Conservation (phyloP, 2,329 filamentous ascomycete species). For the Clarireedia monteithiana region DNA sequence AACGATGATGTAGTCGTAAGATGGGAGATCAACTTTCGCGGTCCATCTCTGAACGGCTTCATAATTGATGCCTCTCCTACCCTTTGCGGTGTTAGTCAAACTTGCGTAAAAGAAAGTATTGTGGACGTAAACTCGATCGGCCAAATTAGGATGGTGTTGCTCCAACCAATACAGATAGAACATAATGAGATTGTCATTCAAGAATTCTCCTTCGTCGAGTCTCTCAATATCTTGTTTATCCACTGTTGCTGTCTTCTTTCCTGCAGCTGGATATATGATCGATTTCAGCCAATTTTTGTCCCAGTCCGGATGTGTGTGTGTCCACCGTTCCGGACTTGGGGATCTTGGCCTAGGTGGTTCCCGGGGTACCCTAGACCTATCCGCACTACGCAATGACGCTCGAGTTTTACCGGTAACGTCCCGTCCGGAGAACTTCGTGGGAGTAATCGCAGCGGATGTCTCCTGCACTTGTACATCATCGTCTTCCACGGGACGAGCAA, state of each 20-base stretch:
- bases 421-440: not conserved
- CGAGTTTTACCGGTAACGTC: slow-evolving; percentile 3
- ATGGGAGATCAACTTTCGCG: slow-evolving; percentile 72
- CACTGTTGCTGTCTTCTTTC: slow-evolving; percentile 56
- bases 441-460: not conserved
- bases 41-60: slow-evolving; percentile 84
- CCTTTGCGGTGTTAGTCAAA: slow-evolving; percentile 51
- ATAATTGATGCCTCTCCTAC: slow-evolving; percentile 66
- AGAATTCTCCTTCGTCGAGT: slow-evolving; percentile 74
- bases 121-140: slow-evolving; percentile 72
- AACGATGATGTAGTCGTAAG: slow-evolving; percentile 81
- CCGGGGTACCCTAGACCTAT: not conserved
- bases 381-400: slow-evolving; percentile 11
- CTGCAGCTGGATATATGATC: slow-evolving; percentile 51
- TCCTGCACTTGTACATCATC: not conserved
- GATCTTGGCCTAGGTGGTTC: slow-evolving; percentile 1
- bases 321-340: slow-evolving; percentile 38
- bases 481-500: not conserved
- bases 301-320: slow-evolving; percentile 44
- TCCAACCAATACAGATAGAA: slow-evolving; percentile 79
- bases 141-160: slow-evolving; percentile 44
- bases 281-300: slow-evolving; percentile 45
- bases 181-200: slow-evolving; percentile 88
- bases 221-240: slow-evolving; percentile 66
- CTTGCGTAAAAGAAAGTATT: slow-evolving; percentile 88